These are phyloP conservation scores for Oryza nivara DNA, from an alignment of 176 grass and related monocot species.

Conservation along the genomic window DNA sequence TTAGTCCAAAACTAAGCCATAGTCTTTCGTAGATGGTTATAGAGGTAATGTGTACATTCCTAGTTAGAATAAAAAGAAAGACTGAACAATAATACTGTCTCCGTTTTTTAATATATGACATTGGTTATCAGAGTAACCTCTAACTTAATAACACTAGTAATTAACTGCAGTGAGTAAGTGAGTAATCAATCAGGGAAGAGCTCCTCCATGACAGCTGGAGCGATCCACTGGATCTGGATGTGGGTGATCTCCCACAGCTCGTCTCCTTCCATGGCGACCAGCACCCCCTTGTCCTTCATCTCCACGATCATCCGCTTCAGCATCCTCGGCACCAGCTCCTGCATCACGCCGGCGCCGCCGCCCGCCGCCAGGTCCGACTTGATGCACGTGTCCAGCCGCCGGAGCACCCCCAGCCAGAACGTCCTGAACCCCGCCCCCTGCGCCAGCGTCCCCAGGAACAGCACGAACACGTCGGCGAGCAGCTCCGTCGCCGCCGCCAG, in stretches of 20 bases:
- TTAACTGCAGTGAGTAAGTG: too few relatives aligned
- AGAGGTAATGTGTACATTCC: too few relatives aligned
- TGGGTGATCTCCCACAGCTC: slow-evolving; percentile 91
- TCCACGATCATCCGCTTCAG: slow-evolving; percentile 84
- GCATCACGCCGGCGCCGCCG: slow-evolving; percentile 59
- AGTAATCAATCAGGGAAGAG: slow-evolving; percentile 36
- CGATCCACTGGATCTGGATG: slow-evolving; percentile 96
- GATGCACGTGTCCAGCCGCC: slow-evolving; percentile 92
- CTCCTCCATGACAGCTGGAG: slow-evolving; percentile 79
- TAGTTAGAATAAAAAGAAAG: too few relatives aligned
- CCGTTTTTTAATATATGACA: too few relatives aligned
- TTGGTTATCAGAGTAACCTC: too few relatives aligned
- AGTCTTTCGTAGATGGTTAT: too few relatives aligned
- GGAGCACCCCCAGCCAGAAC: slow-evolving; percentile 86
- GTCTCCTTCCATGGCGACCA: slow-evolving; percentile 64
- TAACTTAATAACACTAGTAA: too few relatives aligned
- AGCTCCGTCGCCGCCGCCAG: slow-evolving; percentile 62
- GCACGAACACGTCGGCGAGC: slow-evolving; percentile 68
- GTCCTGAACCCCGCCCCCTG: slow-evolving; percentile 75
- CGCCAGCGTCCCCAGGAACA: slow-evolving; percentile 60
- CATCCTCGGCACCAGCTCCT: slow-evolving; percentile 61
- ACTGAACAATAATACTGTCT: too few relatives aligned
- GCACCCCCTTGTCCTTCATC: slow-evolving; percentile 87
- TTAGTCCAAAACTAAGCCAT: too few relatives aligned
- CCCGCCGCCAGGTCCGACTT: slow-evolving; percentile 63